Percentiles rank a stretch among this genome's conserved stretches.
Conservation (phyloP, 2,329 filamentous ascomycete species). For the Helminthosporium solani region DNA sequence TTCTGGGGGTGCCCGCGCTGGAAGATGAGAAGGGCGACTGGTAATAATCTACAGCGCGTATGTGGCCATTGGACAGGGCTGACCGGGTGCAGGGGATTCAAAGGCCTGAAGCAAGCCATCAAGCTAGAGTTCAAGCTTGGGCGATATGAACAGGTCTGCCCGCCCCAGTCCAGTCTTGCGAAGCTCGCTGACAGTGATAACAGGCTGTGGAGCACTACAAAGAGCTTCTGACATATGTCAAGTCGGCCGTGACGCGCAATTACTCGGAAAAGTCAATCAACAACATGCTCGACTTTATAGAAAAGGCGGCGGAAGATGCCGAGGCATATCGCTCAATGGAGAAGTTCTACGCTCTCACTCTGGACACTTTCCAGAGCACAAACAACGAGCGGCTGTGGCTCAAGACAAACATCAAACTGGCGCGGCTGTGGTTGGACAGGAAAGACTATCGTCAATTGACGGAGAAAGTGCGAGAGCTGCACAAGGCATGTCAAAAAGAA, state of each 20-base stretch:
- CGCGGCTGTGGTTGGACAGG: slow-evolving; percentile 84
- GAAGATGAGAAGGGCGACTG: slow-evolving; percentile 94
- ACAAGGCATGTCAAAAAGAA: slow-evolving; percentile 81
- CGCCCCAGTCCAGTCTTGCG: background rate
- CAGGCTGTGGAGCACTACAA: slow-evolving; percentile 90
- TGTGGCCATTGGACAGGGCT: slow-evolving; percentile 12
- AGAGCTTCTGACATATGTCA: slow-evolving; percentile 95
- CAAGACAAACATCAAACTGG: slow-evolving; percentile 97
- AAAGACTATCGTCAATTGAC: slow-evolving; percentile 81
- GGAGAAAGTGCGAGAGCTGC: slow-evolving; percentile 83
- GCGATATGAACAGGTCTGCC: slow-evolving; percentile 73
- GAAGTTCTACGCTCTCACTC: slow-evolving; percentile 88
- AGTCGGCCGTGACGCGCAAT: slow-evolving; percentile 93
- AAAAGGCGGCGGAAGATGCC: slow-evolving; percentile 76
- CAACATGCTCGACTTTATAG: slow-evolving; percentile 97
- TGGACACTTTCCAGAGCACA: slow-evolving; percentile 92
- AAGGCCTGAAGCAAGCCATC: slow-evolving; percentile 95
- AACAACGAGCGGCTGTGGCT: slow-evolving; percentile 98
- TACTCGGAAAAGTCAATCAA: slow-evolving; percentile 99
- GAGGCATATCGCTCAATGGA: slow-evolving; percentile 82
- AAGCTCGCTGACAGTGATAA: slow-evolving; percentile 17
- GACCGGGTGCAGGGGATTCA: slow-evolving; percentile 69
- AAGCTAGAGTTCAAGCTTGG: slow-evolving; percentile 94
- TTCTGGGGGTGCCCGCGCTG: slow-evolving; percentile 79
- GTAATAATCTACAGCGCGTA: slow-evolving; percentile 46